Conservation (phyloP, 169 alveolate species). For the Babesia gibsoni region DNA sequence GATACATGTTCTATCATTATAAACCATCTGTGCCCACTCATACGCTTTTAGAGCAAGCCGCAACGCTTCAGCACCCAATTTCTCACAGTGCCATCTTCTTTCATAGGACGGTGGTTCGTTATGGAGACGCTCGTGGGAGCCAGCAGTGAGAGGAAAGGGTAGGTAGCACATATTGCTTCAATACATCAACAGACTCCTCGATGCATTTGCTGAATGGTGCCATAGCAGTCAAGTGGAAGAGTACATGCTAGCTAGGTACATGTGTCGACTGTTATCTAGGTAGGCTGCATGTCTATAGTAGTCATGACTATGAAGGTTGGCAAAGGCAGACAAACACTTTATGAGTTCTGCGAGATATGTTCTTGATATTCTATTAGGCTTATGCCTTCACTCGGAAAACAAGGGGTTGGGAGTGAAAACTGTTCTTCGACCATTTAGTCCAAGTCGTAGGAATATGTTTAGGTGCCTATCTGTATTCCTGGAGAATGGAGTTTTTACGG, state of each 20-base stretch:
- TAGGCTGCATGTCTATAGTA: background rate
- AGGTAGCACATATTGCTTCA: background rate
- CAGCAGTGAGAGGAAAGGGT: background rate
- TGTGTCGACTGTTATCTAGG: constrained; percentile 8
- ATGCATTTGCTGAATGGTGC: constrained; percentile 24
- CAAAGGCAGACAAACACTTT: background rate
- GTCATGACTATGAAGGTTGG: background rate
- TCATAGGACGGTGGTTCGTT: constrained; percentile 14
- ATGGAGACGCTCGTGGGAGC: background rate
- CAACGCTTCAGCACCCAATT: background rate
- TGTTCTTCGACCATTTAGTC: background rate
- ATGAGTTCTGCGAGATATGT: constrained; percentile 10
- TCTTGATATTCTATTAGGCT: constrained; percentile 34
- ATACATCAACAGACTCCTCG: background rate
- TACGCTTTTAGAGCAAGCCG: background rate
- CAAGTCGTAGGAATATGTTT: constrained; percentile 12
- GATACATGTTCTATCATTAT: no score
- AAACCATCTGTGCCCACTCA: no score
- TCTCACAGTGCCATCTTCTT: background rate
- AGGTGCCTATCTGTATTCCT: constrained; percentile 1
- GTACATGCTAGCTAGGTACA: constrained; percentile 7
- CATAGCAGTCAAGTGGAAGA: constrained; percentile 8
- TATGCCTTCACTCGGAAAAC: constrained; percentile 9
- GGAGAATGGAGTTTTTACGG: background rate
- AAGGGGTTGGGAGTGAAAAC: background rate